phyloP scores from a whole-genome alignment of 2,329 filamentous ascomycete genomes.

The Cercospora zeina region DNA sequence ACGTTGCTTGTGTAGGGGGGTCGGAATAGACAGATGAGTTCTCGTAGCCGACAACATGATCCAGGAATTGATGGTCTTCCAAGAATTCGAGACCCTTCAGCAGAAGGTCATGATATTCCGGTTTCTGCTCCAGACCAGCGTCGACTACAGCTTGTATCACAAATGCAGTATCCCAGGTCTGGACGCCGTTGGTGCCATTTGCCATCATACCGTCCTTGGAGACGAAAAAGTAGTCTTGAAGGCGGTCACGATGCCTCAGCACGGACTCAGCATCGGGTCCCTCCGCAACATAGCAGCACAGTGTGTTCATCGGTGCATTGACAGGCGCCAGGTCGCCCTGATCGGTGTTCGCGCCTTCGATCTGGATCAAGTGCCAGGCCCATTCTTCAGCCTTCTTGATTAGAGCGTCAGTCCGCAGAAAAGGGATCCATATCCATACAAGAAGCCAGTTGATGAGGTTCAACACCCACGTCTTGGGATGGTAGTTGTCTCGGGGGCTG shows the following conservation, averaged over 20 bases:
- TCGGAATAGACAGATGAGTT: conserved; percentile 53
- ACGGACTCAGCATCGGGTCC: conserved; percentile 73
- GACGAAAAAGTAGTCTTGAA: conserved; percentile 88
- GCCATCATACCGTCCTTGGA: conserved; percentile 89
- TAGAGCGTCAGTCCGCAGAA: conserved; percentile 66
- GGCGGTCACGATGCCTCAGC: conserved; percentile 72
- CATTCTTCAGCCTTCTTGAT: conserved; percentile 74
- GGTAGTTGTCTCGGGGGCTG: conserved; percentile 77
- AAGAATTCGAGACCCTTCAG: conserved; percentile 79
- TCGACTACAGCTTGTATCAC: conserved; percentile 79
- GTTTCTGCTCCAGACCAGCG: conserved; percentile 73
- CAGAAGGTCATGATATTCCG: conserved; percentile 80
- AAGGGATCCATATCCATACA: conserved; percentile 77
- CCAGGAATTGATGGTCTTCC: conserved; percentile 85
- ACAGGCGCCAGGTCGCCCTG: conserved; percentile 85
- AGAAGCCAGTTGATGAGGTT: conserved; percentile 76
- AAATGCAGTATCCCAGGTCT: conserved; percentile 95
- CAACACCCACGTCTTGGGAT: conserved; percentile 84
- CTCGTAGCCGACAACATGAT: conserved; percentile 74
- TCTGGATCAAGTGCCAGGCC: conserved; percentile 78
- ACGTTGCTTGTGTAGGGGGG: conserved; percentile 37
- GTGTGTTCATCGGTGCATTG: conserved; percentile 84
- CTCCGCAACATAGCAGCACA: conserved; percentile 80
- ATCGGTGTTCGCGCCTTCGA: conserved; percentile 91
- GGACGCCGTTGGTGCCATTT: conserved; percentile 97